Conservation (phyloP, 805 yeast genomes). For the Ascoidea rubescens region DNA sequence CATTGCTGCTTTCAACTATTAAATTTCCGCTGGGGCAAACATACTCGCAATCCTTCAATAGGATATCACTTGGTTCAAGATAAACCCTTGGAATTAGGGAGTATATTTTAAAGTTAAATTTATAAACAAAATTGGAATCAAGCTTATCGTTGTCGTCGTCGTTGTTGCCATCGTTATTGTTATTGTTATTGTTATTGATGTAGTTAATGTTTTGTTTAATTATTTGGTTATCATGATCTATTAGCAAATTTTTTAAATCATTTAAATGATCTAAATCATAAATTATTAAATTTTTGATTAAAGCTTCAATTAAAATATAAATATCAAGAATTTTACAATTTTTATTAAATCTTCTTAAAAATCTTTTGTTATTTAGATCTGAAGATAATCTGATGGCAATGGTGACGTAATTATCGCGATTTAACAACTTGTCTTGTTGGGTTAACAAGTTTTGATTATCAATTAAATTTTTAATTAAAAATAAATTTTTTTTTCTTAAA, state of each 20-base stretch:
- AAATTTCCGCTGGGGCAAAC: not conserved
- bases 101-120: no score
- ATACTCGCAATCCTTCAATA: not conserved
- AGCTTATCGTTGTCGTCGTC: not conserved
- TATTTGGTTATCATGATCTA: no score
- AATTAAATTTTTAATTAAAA: no score
- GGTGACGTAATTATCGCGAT: not conserved
- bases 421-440: not conserved
- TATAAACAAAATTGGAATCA: no score
- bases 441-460: no score
- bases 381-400: not conserved
- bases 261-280: no score
- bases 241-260: no score
- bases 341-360: not conserved
- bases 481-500: no score
- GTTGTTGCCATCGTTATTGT: no score
- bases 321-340: not conserved
- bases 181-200: no score
- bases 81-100: not conserved
- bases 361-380: not conserved
- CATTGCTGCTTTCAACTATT: not conserved
- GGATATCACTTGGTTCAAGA: not conserved
- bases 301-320: not conserved
- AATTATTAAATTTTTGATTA: no score
- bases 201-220: no score